Conservation (phyloP, 2,329 filamentous ascomycete genomes). For the Colletotrichum brevisporum region DNA sequence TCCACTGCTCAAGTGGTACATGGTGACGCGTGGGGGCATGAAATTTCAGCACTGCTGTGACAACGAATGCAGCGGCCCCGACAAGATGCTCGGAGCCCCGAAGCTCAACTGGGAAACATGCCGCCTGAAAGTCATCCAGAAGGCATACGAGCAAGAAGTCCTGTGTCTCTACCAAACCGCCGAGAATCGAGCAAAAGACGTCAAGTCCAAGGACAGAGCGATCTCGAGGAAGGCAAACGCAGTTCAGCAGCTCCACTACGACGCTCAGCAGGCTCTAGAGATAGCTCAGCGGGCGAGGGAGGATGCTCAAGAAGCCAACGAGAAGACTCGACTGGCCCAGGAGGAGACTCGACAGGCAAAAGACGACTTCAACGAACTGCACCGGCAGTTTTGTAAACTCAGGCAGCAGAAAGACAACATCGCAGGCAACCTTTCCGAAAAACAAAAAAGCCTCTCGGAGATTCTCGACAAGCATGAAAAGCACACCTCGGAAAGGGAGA, state of each 20-base stretch:
- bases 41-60: conserved; percentile 26
- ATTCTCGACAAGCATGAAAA: neutral
- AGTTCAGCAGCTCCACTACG: too few relatives aligned
- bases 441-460: neutral
- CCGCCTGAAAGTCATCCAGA: conserved; percentile 19
- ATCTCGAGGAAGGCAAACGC: too few relatives aligned
- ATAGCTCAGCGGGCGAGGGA: too few relatives aligned
- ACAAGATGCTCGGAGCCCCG: neutral
- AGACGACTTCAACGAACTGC: neutral
- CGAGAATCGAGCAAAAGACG: neutral
- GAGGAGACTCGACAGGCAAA: neutral
- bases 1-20: conserved; percentile 11
- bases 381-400: too few relatives aligned
- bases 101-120: conserved; percentile 14
- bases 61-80: conserved; percentile 13
- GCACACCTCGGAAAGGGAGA: neutral
- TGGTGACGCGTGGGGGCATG: conserved; percentile 16
- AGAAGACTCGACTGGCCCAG: neutral
- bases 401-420: too few relatives aligned
- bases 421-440: neutral
- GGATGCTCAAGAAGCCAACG: neutral
- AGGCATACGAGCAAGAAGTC: conserved; percentile 27
- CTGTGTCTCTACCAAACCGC: neutral
- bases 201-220: too few relatives aligned
- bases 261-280: too few relatives aligned